Evolutionary conservation across 805 yeast genomes (phyloP), one percentile per base, ranked within the genome.

Genomic region (Candida hungchunana): DNA sequence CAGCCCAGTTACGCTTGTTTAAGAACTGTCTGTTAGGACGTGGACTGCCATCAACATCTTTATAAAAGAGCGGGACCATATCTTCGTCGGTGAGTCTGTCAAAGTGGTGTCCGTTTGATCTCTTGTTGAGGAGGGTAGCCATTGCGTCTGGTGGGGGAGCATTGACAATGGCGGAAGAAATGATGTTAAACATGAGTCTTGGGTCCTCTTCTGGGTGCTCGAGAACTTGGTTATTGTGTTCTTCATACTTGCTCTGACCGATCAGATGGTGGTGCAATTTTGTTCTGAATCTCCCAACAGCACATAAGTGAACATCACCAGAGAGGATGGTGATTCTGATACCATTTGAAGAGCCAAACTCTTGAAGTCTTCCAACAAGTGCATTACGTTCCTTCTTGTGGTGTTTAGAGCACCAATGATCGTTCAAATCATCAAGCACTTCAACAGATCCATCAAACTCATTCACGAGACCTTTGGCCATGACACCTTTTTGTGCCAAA

Each of bases 271-370:
- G 69, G 51, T 71, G 74, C 33, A 67, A 45, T 48, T 73, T 71
- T 7, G 87, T 61, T 50, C 73, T 73, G 60, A 90, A 73, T 47
- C 95, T 67, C 10, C 96, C 94, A 39, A 89, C 60, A 29, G 89
- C 82, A 37, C 93, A 81, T 46, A 90, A 66, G 61, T 93, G 98
- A 28, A 93, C 97, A 55, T 90, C 98, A 20, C 98, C 98, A 11
- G 89, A 75, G 17, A 90, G 64, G 41, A 90, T 82, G 7, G 97
- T 87, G 39, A 93, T 60, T 47, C 98, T 70, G 4, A 82, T 76
- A 4, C 80, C 80, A 44, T 71, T 57, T 20, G 61, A 49, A 21
- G 82, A 71, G 4, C 90, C 87, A 50, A 88, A 77, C 29, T 73
- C 73, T 43, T 79, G 77, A 30, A 90, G 64, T 42, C 66, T 65